Evolutionary conservation across 805 yeast species (phyloP), one percentile per base, ranked within the genome.

Genomic region (Candida dajiaensis): DNA sequence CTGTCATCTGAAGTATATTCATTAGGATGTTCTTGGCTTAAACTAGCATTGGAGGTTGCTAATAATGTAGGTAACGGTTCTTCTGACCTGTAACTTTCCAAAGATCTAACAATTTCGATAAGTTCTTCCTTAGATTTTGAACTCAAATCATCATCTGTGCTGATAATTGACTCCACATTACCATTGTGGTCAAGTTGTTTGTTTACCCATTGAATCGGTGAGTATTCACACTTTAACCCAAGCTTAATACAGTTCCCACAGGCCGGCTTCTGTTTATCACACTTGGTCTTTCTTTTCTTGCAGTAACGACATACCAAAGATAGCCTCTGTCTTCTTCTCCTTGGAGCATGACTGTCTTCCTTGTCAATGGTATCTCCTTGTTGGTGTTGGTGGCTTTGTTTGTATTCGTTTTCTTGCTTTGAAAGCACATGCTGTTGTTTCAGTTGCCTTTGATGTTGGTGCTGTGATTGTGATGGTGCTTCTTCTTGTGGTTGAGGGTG

Each of bases 241-340:
- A 62, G 46, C 41, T 64, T 53, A 6, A 15, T n/a, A 46, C 73
- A 69, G 15, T 61, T 56, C 6, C 15, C 21, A 45, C 73, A 70
- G 7, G 33, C 44, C 2, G 73, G 73, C 16, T 61, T 67, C 1
- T 52, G 39, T 51, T 69, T 64, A 41, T 64, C 67, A 49, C 81
- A 76, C 56, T 76, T 76, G 50, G 76, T 78, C 41, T 77, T 61
- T 41, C 81, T 62, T 44, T 63, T 63, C 54, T 74, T 74, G 59
- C 80, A 76, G 29, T 58, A 53, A 3, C 47, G 47, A 46, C 71
- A 67, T 11, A 61, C 73, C 5, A 71, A 52, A 0, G 61, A 56
- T 5, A 64, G 49, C 28, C 74, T 51, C 26, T 68, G 68, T 33
- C 68, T 47, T 43, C 26, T 42, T 15, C 8, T 11, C 21, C 26